Evolutionary conservation across 83 land plant species (phyloP).

Genomic region (Picea engelmannii): DNA sequence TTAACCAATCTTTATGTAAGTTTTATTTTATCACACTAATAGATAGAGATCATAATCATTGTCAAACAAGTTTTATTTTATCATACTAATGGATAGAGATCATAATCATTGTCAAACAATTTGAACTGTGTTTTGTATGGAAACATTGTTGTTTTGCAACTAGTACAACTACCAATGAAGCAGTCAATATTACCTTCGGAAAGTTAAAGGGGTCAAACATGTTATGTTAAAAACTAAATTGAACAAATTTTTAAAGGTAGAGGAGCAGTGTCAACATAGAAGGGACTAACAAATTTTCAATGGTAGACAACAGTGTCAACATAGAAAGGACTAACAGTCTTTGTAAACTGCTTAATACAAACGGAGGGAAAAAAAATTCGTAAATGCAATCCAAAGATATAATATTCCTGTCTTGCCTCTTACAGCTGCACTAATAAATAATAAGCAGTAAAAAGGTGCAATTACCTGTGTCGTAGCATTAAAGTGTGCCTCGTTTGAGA

Average conservation of each 20-base stretch:
- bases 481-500: not conserved
- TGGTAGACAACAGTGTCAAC: not conserved
- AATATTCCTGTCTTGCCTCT: not conserved
- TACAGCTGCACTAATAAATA: not conserved
- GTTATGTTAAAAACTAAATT: not conserved
- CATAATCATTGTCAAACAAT: not conserved
- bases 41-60: not conserved
- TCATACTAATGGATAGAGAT: not conserved
- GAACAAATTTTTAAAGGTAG: not conserved
- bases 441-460: not conserved
- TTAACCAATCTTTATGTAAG: not conserved
- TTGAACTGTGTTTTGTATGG: not conserved
- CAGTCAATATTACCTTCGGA: not conserved
- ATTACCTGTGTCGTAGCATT: not conserved
- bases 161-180: not conserved
- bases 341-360: not conserved
- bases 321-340: not conserved
- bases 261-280: not conserved
- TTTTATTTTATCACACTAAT: not conserved
- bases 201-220: not conserved
- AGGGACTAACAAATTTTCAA: constrained; percentile 2
- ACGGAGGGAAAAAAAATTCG: not conserved
- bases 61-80: not conserved
- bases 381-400: not conserved
- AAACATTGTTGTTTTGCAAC: not conserved